phyloP scores from a whole-genome alignment of 2,329 filamentous ascomycete genomes.

The Beauveria asiatica region DNA sequence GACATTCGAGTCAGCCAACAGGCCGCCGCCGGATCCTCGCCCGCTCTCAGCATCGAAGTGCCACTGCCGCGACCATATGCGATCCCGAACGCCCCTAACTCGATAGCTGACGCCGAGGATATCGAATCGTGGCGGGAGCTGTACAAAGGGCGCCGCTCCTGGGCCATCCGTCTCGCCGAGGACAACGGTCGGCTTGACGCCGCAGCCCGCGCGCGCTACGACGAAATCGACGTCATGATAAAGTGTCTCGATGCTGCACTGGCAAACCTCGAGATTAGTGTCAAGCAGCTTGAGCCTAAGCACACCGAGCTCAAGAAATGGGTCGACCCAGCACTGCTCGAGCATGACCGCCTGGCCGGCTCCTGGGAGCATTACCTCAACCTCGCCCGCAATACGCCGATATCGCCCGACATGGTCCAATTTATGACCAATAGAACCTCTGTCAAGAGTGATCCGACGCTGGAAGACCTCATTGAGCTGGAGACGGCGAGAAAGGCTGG shows the following conservation, averaged over 20 bases:
- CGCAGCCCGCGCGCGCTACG: slow-evolving; percentile 55
- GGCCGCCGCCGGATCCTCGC: slow-evolving; percentile 35
- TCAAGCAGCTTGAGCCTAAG: slow-evolving; percentile 63
- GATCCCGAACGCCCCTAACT: slow-evolving; percentile 66
- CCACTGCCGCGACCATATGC: slow-evolving; percentile 47
- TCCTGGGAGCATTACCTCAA: slow-evolving; percentile 62
- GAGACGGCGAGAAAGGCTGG: slow-evolving; percentile 67
- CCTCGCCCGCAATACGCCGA: slow-evolving; percentile 54
- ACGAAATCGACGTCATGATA: slow-evolving; percentile 67
- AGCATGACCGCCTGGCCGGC: slow-evolving; percentile 55
- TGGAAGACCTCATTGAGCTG: slow-evolving; percentile 69
- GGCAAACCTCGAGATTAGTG: slow-evolving; percentile 70
- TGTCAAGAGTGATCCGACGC: slow-evolving; percentile 43
- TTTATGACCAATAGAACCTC: slow-evolving; percentile 49
- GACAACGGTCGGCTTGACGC: slow-evolving; percentile 60
- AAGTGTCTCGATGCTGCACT: slow-evolving; percentile 77
- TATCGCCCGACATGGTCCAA: slow-evolving; percentile 56
- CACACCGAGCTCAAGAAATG: slow-evolving; percentile 63
- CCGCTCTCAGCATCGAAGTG: slow-evolving; percentile 38
- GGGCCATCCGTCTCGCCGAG: slow-evolving; percentile 64
- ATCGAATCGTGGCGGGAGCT: slow-evolving; percentile 82
- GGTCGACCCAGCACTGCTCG: slow-evolving; percentile 57
- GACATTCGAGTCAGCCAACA: slow-evolving; percentile 67
- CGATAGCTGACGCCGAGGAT: slow-evolving; percentile 69
- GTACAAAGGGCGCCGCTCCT: slow-evolving; percentile 70